These are phyloP conservation scores for Russula emetica DNA, from an alignment of 768 basidiomycete species.

Conservation along the genomic window DNA sequence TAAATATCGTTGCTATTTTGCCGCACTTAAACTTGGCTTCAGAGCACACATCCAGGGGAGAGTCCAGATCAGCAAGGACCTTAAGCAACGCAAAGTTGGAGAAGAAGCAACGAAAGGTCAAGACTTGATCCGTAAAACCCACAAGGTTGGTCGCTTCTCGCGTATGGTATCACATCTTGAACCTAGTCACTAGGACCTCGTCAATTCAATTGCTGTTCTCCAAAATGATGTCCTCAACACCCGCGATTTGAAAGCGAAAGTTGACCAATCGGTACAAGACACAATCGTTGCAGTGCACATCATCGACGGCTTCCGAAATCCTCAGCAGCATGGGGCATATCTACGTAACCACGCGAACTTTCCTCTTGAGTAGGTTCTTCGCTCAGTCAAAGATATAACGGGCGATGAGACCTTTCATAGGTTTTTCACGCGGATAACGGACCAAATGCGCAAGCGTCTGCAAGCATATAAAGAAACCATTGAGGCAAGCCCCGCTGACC, in stretches of 20 bases:
- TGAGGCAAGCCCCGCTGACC: conserved; percentile 41
- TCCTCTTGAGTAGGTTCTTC: conserved; percentile 62
- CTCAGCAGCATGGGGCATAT: conserved; percentile 64
- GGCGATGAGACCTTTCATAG: conserved; percentile 35
- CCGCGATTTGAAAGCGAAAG: conserved; percentile 67
- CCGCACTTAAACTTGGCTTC: conserved; percentile 19
- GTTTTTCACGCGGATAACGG: conserved; percentile 67
- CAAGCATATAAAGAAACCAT: conserved; percentile 78
- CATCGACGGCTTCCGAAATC: conserved; percentile 73
- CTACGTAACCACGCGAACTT: conserved; percentile 78
- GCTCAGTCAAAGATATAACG: neutral
- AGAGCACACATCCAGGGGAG: conserved; percentile 73
- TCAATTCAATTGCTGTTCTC: conserved; percentile 56
- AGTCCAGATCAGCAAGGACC: conserved; percentile 73
- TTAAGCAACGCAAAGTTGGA: conserved; percentile 71
- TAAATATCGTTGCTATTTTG: neutral
- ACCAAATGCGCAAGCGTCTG: conserved; percentile 66
- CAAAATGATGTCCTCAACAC: conserved; percentile 63
- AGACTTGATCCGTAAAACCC: conserved; percentile 59
- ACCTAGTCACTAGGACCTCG: conserved; percentile 49
- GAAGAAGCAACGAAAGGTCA: conserved; percentile 71
- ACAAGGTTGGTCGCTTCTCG: conserved; percentile 48
- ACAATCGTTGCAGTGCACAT: conserved; percentile 73
- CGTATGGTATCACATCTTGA: neutral
- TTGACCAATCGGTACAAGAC: conserved; percentile 75